A percentile compares a stretch with the other conserved stretches of the same genome.
phyloP scores from a whole-genome alignment of 2,329 filamentous ascomycete species.

The Penicillium sp. region DNA sequence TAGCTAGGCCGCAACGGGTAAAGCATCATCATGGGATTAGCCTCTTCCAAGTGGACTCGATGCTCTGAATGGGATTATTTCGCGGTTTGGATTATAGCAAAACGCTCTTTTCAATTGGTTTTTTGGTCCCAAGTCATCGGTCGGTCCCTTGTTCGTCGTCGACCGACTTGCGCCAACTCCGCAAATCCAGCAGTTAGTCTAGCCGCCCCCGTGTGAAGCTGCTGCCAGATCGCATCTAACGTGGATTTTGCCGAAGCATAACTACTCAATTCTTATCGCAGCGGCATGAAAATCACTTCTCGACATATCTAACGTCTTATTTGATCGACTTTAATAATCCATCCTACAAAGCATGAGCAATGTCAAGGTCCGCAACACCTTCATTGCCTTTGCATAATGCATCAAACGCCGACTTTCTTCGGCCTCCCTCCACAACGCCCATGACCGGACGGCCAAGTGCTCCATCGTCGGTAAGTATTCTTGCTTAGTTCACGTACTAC shows the following conservation, averaged over 20 bases:
- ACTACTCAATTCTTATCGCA: conserved; percentile 10
- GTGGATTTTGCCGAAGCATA: conserved; percentile 18
- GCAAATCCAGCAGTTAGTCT: conserved; percentile 6
- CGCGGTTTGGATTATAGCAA: background rate
- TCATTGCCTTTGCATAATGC: conserved; percentile 58
- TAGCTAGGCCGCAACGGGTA: conserved; percentile 21
- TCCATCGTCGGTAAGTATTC: conserved; percentile 34
- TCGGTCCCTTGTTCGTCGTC: background rate
- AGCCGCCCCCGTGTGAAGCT: conserved; percentile 17
- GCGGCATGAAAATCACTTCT: conserved; percentile 28
- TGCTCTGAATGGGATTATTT: conserved; percentile 2
- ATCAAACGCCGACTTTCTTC: conserved; percentile 27
- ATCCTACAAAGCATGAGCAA: conserved; percentile 48
- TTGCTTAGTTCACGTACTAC: background rate
- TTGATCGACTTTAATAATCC: conserved; percentile 2
- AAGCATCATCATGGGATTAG: conserved; percentile 28
- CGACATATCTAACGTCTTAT: conserved; percentile 14
- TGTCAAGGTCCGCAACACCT: conserved; percentile 61
- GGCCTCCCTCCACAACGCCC: conserved; percentile 28
- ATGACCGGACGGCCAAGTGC: conserved; percentile 26
- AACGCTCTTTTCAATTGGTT: background rate
- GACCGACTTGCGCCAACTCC: conserved; percentile 5
- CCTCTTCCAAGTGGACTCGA: conserved; percentile 13
- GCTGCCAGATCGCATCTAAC: conserved; percentile 32
- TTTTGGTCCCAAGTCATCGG: background rate